phyloP scores from a whole-genome alignment of 73 alveolate species.

The Breviolum minutum region DNA sequence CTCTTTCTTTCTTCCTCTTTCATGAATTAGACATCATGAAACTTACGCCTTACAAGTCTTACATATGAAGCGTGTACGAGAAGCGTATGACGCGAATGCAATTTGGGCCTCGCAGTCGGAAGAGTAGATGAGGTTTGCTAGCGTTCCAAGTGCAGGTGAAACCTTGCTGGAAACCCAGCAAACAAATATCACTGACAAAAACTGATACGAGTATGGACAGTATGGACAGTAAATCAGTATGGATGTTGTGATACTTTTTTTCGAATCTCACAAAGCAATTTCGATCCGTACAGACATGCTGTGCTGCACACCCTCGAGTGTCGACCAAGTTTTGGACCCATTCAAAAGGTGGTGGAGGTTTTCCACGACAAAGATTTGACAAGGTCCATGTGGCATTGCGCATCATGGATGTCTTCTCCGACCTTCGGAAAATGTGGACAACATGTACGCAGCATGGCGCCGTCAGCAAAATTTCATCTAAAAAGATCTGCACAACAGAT shows the following conservation, averaged over 20 bases:
- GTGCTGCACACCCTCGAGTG: background rate
- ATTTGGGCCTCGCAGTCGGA: conserved; percentile 55
- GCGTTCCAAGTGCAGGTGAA: conserved; percentile 58
- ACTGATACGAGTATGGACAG: background rate
- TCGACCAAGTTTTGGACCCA: conserved; percentile 53
- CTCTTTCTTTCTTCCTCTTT: background rate
- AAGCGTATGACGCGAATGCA: too few relatives aligned
- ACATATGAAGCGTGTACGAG: too few relatives aligned
- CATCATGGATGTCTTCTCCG: conserved; percentile 96
- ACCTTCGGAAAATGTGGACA: conserved; percentile 20
- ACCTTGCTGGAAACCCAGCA: too few relatives aligned
- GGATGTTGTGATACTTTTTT: too few relatives aligned
- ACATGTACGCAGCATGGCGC: background rate
- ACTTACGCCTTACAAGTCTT: too few relatives aligned
- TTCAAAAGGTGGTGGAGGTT: conserved; percentile 97
- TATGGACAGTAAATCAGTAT: too few relatives aligned
- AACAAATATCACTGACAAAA: background rate
- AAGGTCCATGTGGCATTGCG: conserved; percentile 98
- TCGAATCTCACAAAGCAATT: background rate
- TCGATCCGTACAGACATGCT: background rate
- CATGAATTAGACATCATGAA: background rate
- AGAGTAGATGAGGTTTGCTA: conserved; percentile 75
- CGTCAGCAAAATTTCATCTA: too few relatives aligned
- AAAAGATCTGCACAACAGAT: background rate
- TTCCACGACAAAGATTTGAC: conserved; percentile 98